Percentiles rank a stretch among this genome's conserved stretches.
Conservation (phyloP, 176 grass and related monocot species). For the Panicum miliaceum region DNA sequence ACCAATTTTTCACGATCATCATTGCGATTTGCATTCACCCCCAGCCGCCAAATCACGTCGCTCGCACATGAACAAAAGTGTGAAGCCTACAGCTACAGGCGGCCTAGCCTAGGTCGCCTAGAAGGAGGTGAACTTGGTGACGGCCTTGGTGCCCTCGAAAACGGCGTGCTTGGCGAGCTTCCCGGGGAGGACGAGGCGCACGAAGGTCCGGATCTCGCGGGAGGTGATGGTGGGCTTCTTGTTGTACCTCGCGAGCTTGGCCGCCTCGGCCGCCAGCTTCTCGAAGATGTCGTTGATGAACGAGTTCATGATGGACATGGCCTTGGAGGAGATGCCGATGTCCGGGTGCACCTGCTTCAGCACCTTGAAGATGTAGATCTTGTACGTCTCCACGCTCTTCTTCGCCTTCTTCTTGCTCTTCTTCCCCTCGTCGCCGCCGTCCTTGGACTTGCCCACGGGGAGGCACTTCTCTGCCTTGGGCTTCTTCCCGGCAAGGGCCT, state of each 20-base stretch:
- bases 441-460: no score
- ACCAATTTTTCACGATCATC: no score
- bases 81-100: no score
- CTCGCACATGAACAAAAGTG: no score
- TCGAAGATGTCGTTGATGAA: constrained; percentile 92
- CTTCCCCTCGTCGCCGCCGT: constrained; percentile 39
- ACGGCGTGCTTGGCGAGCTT: constrained; percentile 77
- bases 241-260: constrained; percentile 53
- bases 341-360: constrained; percentile 79
- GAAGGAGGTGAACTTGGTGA: constrained; percentile 72
- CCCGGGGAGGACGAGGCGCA: constrained; percentile 55
- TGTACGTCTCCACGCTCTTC: constrained; percentile 69
- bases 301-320: constrained; percentile 92
- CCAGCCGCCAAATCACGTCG: no score
- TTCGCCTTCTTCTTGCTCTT: constrained; percentile 41
- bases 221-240: constrained; percentile 77
- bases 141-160: constrained; percentile 74
- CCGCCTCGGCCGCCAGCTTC: constrained; percentile 67
- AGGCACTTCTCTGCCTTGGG: no score
- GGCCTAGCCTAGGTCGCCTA: no score
- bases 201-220: constrained; percentile 70
- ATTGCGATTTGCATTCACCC: no score
- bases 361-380: constrained; percentile 91
- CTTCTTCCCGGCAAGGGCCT: no score
- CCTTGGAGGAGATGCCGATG: constrained; percentile 80